Evolutionary conservation across 495 filamentous ascomycete species (phyloP).

Genomic region (Astrocystis sublimbata): DNA sequence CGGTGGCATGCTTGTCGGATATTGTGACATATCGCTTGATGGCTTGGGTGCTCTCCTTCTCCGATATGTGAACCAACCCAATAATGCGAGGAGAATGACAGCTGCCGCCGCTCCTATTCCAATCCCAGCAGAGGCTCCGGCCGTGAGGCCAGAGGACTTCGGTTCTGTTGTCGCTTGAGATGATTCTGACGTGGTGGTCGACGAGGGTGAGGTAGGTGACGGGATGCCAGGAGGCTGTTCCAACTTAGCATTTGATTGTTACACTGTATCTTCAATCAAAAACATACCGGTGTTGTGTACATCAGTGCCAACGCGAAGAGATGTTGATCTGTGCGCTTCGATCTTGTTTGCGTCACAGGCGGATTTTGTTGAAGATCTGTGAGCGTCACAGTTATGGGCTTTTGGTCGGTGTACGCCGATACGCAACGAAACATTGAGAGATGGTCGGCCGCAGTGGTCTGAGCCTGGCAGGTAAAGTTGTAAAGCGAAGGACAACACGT

Average conservation of each 20-base stretch:
- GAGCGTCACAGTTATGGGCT: slow-evolving; percentile 10
- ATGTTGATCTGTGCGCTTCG: slow-evolving; percentile 19
- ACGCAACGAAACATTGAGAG: slow-evolving; percentile 20
- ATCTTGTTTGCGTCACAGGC: slow-evolving; percentile 10
- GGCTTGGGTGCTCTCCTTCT: slow-evolving; percentile 3
- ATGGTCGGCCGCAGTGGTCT: not conserved
- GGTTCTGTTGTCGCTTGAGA: not conserved
- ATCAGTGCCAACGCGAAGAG: slow-evolving; percentile 29
- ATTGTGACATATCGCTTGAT: not conserved
- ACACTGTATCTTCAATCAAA: not conserved
- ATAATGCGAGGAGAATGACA: slow-evolving; percentile 15
- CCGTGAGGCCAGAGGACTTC: slow-evolving; percentile 1
- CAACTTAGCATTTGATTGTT: not conserved
- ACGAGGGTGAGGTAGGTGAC: not conserved
- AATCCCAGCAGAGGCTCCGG: slow-evolving; percentile 22
- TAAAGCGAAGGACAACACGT: slow-evolving; percentile 32
- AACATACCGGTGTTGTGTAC: slow-evolving; percentile 28
- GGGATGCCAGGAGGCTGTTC: not conserved
- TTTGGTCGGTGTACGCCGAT: slow-evolving; percentile 7
- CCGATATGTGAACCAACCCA: slow-evolving; percentile 14
- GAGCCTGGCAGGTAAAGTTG: slow-evolving; percentile 16
- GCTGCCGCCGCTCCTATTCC: slow-evolving; percentile 18
- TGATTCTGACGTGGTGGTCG: not conserved
- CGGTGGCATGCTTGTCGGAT: not conserved
- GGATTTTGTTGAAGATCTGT: slow-evolving; percentile 21